Conservation (phyloP, 192 early-diverging fungal species). For the Coemansia erecta region DNA sequence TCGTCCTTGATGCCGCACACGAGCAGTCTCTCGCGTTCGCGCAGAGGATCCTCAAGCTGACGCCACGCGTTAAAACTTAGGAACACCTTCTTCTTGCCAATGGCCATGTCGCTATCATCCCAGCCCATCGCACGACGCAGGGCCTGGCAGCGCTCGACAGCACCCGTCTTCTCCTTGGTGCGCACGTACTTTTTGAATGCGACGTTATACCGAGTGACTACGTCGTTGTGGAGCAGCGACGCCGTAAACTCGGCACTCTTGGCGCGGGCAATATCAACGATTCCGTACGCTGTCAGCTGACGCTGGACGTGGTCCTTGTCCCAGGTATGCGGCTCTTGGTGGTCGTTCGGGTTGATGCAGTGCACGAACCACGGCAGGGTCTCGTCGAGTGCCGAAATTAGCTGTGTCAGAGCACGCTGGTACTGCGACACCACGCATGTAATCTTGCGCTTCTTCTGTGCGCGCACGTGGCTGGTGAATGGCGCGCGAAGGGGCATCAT, state of each 20-base stretch:
- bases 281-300: slow-evolving; percentile 70
- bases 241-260: slow-evolving; percentile 73
- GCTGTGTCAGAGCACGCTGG: slow-evolving; percentile 65
- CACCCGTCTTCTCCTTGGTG: slow-evolving; percentile 49
- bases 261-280: slow-evolving; percentile 65
- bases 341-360: slow-evolving; percentile 73
- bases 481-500: slow-evolving; percentile 68
- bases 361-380: slow-evolving; percentile 78
- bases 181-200: slow-evolving; percentile 56
- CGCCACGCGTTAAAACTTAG: slow-evolving; percentile 79
- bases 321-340: slow-evolving; percentile 55
- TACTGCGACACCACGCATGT: slow-evolving; percentile 63
- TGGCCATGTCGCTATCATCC: slow-evolving; percentile 56
- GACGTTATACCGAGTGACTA: slow-evolving; percentile 68
- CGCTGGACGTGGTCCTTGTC: slow-evolving; percentile 67
- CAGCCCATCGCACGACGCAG: slow-evolving; percentile 62
- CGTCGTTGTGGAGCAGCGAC: slow-evolving; percentile 72
- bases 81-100: slow-evolving; percentile 66
- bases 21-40: slow-evolving; percentile 62
- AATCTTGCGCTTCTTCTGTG: slow-evolving; percentile 55
- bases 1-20: slow-evolving; percentile 46
- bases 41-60: slow-evolving; percentile 76
- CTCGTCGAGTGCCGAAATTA: slow-evolving; percentile 69
- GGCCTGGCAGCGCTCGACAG: slow-evolving; percentile 49
- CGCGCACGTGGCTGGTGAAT: slow-evolving; percentile 24